Percentiles rank a stretch among this genome's conserved stretches.
Evolutionary conservation across 805 yeast genomes (phyloP).

Genomic region (Phaffomyces opuntiae): DNA sequence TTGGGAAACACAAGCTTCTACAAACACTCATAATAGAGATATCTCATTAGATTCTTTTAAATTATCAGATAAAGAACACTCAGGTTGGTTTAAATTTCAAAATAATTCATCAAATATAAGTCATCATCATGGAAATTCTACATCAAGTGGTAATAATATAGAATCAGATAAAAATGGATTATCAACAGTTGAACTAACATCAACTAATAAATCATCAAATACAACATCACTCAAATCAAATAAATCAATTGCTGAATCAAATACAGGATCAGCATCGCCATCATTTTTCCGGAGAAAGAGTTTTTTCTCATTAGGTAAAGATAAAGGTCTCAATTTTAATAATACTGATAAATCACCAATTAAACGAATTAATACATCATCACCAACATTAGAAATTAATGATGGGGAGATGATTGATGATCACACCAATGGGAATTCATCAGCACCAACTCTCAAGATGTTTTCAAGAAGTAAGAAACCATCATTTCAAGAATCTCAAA

Average conservation of each 20-base stretch:
- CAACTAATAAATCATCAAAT: conserved; percentile 17
- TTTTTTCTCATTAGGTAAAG: conserved; percentile 29
- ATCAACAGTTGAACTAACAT: conserved; percentile 11
- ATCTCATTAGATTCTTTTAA: conserved; percentile 10
- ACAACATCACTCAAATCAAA: conserved; percentile 11
- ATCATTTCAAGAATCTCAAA: conserved; percentile 6
- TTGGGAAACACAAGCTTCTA: conserved; percentile 3
- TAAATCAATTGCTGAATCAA: conserved; percentile 14
- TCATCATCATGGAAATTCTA: neutral
- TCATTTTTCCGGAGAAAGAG: conserved; percentile 30
- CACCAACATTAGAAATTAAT: conserved; percentile 5
- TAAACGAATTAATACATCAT: conserved; percentile 4
- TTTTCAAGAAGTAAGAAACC: conserved; percentile 11
- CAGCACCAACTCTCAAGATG: conserved; percentile 12
- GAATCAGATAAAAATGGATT: conserved; percentile 2
- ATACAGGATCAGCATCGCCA: conserved; percentile 24
- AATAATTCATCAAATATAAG: neutral
- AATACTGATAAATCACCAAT: conserved; percentile 12
- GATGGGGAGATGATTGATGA: conserved; percentile 17
- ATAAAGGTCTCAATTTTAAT: conserved; percentile 4
- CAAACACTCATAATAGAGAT: conserved; percentile 10
- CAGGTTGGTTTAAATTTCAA: conserved; percentile 16
- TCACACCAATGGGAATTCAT: conserved; percentile 1
- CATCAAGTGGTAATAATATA: neutral
- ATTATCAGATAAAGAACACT: conserved; percentile 11